Evolutionary conservation across 2,329 filamentous ascomycete species (phyloP).

Genomic region (Fusarium brachygibbosum): DNA sequence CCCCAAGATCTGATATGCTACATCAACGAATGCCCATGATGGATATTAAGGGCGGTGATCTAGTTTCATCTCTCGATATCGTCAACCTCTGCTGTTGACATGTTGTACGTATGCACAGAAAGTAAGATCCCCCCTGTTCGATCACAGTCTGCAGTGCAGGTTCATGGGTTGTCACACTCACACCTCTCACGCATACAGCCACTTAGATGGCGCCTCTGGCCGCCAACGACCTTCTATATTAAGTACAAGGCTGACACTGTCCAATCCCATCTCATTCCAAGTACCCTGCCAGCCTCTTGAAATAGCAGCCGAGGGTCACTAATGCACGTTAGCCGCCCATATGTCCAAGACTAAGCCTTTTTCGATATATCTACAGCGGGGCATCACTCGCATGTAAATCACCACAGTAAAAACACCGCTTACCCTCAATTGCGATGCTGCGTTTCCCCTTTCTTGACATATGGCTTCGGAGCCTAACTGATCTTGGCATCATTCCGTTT

Average conservation of each 20-base stretch:
- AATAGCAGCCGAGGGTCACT: conserved; percentile 41
- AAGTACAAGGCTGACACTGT: conserved; percentile 12
- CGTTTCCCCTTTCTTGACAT: conserved; percentile 3
- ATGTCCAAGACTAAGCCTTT: conserved; percentile 2
- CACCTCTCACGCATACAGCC: conserved; percentile 34
- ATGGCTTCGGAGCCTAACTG: conserved; percentile 8
- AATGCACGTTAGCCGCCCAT: conserved; percentile 48
- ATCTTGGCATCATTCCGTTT: conserved; percentile 30
- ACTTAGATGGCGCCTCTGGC: conserved; percentile 28
- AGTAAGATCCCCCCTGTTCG: conserved; percentile 17
- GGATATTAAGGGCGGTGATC: not conserved
- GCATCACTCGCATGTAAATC: conserved; percentile 9
- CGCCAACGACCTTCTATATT: conserved; percentile 38
- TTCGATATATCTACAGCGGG: not conserved
- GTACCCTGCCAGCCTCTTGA: conserved; percentile 29
- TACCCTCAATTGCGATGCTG: conserved; percentile 13
- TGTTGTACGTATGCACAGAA: not conserved
- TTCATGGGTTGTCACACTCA: conserved; percentile 29
- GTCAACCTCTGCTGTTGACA: not conserved
- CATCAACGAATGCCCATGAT: not conserved
- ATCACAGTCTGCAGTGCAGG: conserved; percentile 28
- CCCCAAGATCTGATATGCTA: not conserved
- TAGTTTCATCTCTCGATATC: not conserved
- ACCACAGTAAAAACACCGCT: conserved; percentile 23
- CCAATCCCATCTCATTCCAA: conserved; percentile 31